Evolutionary conservation across 2,329 filamentous ascomycete genomes (phyloP), one percentile per base, ranked within the genome.

Genomic region (Colletotrichum musae): DNA sequence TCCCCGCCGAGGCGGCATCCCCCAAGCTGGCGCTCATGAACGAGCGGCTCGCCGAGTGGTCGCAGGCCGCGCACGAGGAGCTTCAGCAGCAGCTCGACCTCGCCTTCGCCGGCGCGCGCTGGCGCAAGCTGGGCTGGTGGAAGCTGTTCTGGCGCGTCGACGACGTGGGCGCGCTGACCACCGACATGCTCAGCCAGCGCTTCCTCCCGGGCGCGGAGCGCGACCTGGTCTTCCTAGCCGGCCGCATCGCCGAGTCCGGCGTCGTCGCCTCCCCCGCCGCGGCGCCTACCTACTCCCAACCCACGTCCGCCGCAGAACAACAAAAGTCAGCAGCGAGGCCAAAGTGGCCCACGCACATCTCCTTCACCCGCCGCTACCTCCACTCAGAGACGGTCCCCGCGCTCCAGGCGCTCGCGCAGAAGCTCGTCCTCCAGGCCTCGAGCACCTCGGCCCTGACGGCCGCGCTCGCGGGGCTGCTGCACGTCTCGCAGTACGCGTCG

Each of bases 81-180:
- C 86, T 98, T 7, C 93, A 94, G 71, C 88, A 92, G 58, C 88
- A 94, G 73, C 88, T 98, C 2, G 92, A 95, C 72, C 82, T 89
- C 52, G 94, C 94, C 0, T 95, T 98, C 74, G 84, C 88, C 0
- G 90, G 93, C n/a, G 86, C 83, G 18, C 86, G 90, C 47, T 98
- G 95, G 95, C 88, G 89, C 28, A 92, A 93, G 71, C 84, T 97
- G 4, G 88, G 91, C 16, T 98, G 95, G 95, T 98, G 94, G 92
- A 97, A 97, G 78, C 87, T 98, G 0, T 94, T 97, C 77, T 97
- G 94, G 94, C 90, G 94, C 21, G 94, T 96, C 26, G 95, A 98
- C 77, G 95, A 98, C 75, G 94, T 98, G 12, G 89, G 90, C 3
- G 92, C 95, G 87, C 90, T 97, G 63, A 91, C 93, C 3, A 89